Conservation (phyloP, 148 eudicot genomes). For the Linanthus parryae region DNA sequence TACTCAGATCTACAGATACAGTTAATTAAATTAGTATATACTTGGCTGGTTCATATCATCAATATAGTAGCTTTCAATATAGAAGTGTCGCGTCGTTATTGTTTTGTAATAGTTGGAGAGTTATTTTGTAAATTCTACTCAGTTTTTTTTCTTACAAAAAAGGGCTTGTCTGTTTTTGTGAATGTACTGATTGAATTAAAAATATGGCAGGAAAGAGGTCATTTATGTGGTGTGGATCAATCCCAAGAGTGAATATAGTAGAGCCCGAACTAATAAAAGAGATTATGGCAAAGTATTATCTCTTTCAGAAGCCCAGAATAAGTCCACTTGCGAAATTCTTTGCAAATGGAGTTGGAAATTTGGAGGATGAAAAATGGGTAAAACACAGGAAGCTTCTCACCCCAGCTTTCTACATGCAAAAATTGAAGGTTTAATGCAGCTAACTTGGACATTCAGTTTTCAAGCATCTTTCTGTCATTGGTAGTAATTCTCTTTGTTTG, state of each 20-base stretch:
- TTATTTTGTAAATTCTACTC: too few species aligned
- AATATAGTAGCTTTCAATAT: too few species aligned
- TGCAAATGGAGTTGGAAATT: conserved; percentile 2
- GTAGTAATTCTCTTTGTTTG: not conserved
- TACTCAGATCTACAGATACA: too few species aligned
- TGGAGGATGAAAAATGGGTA: conserved; percentile 14
- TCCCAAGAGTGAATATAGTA: conserved; percentile 6
- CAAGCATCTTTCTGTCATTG: not conserved
- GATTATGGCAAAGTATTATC: conserved; percentile 1
- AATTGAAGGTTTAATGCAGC: conserved; percentile 19
- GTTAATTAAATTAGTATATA: too few species aligned
- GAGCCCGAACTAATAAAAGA: conserved; percentile 6
- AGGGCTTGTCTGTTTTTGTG: too few species aligned
- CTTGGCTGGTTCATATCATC: too few species aligned
- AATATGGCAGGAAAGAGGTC: conserved; percentile 4
- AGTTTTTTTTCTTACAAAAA: too few species aligned
- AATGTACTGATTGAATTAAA: too few species aligned
- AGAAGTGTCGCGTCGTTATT: too few species aligned
- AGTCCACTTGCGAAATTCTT: not conserved
- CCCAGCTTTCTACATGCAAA: conserved; percentile 24
- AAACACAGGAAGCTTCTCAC: conserved; percentile 18
- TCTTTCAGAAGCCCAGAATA: not conserved
- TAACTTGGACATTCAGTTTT: not conserved
- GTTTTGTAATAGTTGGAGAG: too few species aligned
- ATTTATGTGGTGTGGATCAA: conserved; percentile 4